Evolutionary conservation across 2,329 filamentous ascomycete species (phyloP).

Genomic region (Aspergillus sp.): DNA sequence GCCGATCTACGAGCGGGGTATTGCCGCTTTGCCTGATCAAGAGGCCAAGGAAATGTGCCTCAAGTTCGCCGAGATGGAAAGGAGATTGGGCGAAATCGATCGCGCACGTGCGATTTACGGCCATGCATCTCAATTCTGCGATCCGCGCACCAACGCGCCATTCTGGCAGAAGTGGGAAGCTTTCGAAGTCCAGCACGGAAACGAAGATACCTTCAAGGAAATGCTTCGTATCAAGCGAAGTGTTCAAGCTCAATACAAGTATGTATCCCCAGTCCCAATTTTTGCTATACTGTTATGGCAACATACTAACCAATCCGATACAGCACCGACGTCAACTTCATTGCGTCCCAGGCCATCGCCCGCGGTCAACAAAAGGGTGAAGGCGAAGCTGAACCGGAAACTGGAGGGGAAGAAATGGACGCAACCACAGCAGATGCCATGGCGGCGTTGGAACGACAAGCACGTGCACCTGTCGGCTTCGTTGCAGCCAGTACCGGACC

Average conservation of each 20-base stretch:
- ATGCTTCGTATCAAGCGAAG: constrained; percentile 98
- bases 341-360: constrained; percentile 90
- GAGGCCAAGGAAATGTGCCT: constrained; percentile 98
- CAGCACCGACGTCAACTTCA: constrained; percentile 94
- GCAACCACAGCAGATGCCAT: constrained; percentile 70
- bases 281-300: neutral
- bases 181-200: constrained; percentile 96
- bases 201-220: constrained; percentile 99
- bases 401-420: constrained; percentile 45
- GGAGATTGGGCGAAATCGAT: constrained; percentile 88
- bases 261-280: constrained; percentile 32
- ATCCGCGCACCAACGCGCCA: constrained; percentile 80
- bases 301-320: constrained; percentile 33
- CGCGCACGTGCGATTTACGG: constrained; percentile 93
- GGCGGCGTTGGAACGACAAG: constrained; percentile 82
- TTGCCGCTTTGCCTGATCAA: constrained; percentile 85
- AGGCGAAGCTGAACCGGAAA: constrained; percentile 26
- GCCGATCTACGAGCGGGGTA: constrained; percentile 94
- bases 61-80: constrained; percentile 97
- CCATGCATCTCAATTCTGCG: constrained; percentile 95
- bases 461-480: constrained; percentile 85
- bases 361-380: constrained; percentile 64
- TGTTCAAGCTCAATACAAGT: constrained; percentile 96
- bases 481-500: constrained; percentile 80
- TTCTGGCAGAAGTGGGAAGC: constrained; percentile 98